These are phyloP conservation scores for Podaxis sp. DNA, from an alignment of 768 basidiomycete genomes.

Conservation along the genomic window DNA sequence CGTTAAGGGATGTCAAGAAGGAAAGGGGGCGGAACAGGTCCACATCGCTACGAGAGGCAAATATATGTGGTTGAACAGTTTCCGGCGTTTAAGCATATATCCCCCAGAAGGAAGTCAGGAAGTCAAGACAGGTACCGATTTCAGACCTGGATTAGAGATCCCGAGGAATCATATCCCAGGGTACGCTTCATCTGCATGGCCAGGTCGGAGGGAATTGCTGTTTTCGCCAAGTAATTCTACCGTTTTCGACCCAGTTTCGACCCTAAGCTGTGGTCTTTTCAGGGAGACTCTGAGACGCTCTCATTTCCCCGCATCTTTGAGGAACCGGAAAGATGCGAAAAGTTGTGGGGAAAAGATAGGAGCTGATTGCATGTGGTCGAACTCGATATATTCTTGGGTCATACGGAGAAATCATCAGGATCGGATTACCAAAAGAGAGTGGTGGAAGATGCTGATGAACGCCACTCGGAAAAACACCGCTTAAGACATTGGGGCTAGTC, in stretches of 20 bases:
- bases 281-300: neutral
- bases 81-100: slow-evolving; percentile 9
- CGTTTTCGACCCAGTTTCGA: neutral
- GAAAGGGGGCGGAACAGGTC: neutral
- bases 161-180: neutral
- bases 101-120: neutral
- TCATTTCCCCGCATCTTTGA: slow-evolving; percentile 3
- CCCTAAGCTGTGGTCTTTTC: neutral
- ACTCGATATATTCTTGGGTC: neutral
- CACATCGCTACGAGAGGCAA: neutral
- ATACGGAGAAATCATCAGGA: slow-evolving; percentile 1
- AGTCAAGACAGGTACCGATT: neutral
- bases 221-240: neutral
- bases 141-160: neutral
- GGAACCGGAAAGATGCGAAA: slow-evolving; percentile 1
- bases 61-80: slow-evolving; percentile 4
- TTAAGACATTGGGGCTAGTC: neutral
- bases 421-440: neutral
- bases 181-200: neutral
- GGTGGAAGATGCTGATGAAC: neutral
- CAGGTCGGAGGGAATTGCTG: neutral
- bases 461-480: slow-evolving; percentile 8
- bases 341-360: neutral
- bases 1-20: neutral
- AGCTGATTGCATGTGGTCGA: neutral